phyloP scores from a whole-genome alignment of 345 rosid genomes.

The Salix koriyanagi region DNA sequence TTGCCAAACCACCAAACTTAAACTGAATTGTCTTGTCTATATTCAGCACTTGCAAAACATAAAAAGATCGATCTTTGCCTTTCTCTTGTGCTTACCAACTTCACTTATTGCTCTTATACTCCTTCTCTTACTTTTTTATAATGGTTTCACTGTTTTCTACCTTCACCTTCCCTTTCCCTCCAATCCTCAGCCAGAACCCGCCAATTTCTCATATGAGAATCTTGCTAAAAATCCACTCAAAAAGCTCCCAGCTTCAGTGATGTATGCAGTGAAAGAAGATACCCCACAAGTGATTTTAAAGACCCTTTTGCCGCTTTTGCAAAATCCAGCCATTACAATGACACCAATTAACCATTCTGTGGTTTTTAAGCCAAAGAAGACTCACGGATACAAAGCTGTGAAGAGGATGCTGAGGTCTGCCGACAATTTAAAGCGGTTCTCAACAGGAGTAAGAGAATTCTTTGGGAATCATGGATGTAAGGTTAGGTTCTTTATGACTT shows the following conservation, averaged over 20 bases:
- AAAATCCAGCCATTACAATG: conserved; percentile 15
- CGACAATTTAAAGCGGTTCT: conserved; percentile 37
- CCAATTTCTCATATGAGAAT: conserved; percentile 22
- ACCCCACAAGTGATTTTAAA: conserved; percentile 27
- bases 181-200: conserved; percentile 23
- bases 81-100: conserved; percentile 48
- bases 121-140: conserved; percentile 53
- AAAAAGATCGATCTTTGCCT: conserved; percentile 35
- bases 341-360: conserved; percentile 18
- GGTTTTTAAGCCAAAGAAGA: conserved; percentile 18
- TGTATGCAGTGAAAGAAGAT: conserved; percentile 55
- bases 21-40: conserved; percentile 8
- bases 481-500: conserved; percentile 79
- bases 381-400: background rate
- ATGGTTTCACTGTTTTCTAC: conserved; percentile 69
- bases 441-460: conserved; percentile 39
- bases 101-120: conserved; percentile 63
- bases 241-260: conserved; percentile 31
- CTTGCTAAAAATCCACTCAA: conserved; percentile 24
- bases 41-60: conserved; percentile 18
- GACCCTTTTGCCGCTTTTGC: conserved; percentile 34
- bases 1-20: conserved; percentile 7
- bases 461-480: conserved; percentile 50
- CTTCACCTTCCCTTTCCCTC: conserved; percentile 46
- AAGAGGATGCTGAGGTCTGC: conserved; percentile 20